Percentiles rank a stretch among this genome's conserved stretches.
phyloP scores from a whole-genome alignment of 2,329 filamentous ascomycete genomes.

The Penicillium sp. region DNA sequence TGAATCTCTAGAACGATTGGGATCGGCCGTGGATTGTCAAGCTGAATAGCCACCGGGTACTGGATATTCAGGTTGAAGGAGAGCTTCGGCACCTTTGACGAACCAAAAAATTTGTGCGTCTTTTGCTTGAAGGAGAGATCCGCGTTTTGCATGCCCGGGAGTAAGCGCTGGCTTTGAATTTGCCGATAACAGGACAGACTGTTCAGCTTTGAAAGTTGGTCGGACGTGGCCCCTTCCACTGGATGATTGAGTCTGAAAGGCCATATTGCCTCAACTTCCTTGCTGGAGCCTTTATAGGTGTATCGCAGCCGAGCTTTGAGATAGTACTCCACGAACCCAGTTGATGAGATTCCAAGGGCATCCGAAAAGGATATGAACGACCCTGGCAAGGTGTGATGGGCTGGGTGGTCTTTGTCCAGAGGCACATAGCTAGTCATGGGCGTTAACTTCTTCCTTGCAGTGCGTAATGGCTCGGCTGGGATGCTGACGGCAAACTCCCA shows the following conservation, averaged over 20 bases:
- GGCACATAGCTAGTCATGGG: not conserved
- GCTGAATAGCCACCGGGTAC: not conserved
- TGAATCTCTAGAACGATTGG: not conserved
- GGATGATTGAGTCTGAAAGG: not conserved
- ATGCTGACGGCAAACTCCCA: not conserved
- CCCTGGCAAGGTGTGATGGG: not conserved
- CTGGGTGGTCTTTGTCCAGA: not conserved
- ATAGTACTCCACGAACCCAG: constrained; percentile 1
- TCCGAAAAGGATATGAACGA: not conserved
- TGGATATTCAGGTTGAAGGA: not conserved
- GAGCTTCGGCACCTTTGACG: not conserved
- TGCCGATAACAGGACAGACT: not conserved
- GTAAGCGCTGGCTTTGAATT: not conserved
- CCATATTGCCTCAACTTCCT: not conserved
- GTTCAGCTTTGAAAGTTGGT: not conserved
- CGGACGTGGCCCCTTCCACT: not conserved
- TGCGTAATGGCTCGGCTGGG: not conserved
- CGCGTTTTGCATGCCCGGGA: not conserved
- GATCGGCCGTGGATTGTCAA: not conserved
- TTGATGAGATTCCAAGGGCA: not conserved
- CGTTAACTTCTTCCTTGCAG: not conserved
- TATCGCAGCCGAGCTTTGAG: not conserved
- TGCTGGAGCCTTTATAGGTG: not conserved
- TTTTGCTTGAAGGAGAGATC: not conserved
- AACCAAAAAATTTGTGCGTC: not conserved